phyloP scores from a whole-genome alignment of 192 early-diverging fungal genomes.

The Backusella parvicylindrica region DNA sequence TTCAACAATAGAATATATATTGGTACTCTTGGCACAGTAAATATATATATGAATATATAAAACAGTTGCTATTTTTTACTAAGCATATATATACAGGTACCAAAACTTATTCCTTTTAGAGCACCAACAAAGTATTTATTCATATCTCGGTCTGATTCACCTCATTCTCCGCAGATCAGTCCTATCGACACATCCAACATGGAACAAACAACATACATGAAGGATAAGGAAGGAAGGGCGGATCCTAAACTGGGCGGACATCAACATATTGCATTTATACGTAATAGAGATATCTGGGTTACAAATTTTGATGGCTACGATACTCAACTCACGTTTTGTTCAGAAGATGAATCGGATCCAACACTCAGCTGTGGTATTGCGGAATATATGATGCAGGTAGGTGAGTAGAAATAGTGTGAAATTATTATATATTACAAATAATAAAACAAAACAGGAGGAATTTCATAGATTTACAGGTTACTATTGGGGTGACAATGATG shows the following conservation, averaged over 20 bases:
- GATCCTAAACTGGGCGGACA: conserved; percentile 61
- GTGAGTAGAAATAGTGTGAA: not conserved
- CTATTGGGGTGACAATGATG: conserved; percentile 46
- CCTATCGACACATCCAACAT: conserved; percentile 5
- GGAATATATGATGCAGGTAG: conserved; percentile 69
- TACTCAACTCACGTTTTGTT: conserved; percentile 55
- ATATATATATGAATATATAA: not conserved
- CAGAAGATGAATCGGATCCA: conserved; percentile 28
- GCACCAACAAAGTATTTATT: not conserved
- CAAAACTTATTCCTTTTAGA: not conserved
- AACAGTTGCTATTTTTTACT: not conserved
- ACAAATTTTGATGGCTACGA: conserved; percentile 47
- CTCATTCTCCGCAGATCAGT: not conserved
- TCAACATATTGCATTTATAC: conserved; percentile 54
- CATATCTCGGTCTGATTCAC: not conserved
- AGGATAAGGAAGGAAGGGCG: not conserved
- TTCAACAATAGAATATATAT: conserved; percentile 35
- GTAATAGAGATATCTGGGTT: conserved; percentile 63
- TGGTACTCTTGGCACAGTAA: conserved; percentile 26
- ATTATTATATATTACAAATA: too few species aligned
- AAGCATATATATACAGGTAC: not conserved
- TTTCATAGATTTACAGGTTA: conserved; percentile 64
- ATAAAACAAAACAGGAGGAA: conserved; percentile 44
- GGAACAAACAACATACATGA: not conserved
- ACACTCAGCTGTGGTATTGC: conserved; percentile 54